Conservation (phyloP, 2,329 filamentous ascomycete genomes). For the Leptographium procerum region DNA sequence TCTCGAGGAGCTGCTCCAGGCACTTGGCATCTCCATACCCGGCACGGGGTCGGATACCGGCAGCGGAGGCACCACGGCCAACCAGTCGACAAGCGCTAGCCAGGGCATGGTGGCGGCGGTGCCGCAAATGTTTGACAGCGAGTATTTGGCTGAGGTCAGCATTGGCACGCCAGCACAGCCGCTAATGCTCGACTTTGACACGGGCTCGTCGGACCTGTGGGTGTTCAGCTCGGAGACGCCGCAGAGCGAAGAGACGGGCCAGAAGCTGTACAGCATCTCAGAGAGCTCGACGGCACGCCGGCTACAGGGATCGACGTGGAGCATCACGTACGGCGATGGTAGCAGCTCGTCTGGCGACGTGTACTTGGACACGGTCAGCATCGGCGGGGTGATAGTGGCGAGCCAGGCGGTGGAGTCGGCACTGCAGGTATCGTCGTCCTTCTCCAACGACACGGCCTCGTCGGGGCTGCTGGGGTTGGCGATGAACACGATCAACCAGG, state of each 20-base stretch:
- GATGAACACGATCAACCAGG: conserved; percentile 32
- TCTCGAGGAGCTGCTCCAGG: no score
- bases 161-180: conserved; percentile 42
- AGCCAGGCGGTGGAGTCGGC: conserved; percentile 33
- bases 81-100: no score
- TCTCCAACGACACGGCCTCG: conserved; percentile 24
- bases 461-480: conserved; percentile 34
- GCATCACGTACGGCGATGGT: conserved; percentile 30
- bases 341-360: conserved; percentile 29
- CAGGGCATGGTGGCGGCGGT: no score
- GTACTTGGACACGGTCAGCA: conserved; percentile 28
- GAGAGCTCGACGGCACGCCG: conserved; percentile 25
- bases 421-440: conserved; percentile 25
- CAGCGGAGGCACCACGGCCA: no score
- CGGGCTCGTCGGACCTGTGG: conserved; percentile 54
- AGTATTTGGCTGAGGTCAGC: no score
- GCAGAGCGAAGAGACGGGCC: conserved; percentile 20
- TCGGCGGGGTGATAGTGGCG: conserved; percentile 28
- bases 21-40: no score
- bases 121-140: no score
- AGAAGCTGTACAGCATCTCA: conserved; percentile 24
- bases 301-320: conserved; percentile 23
- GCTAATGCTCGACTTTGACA: conserved; percentile 55
- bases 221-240: conserved; percentile 29
- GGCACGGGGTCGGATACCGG: no score